phyloP scores from a whole-genome alignment of 2,329 filamentous ascomycete genomes.

The Pyrenochaeta sp. region DNA sequence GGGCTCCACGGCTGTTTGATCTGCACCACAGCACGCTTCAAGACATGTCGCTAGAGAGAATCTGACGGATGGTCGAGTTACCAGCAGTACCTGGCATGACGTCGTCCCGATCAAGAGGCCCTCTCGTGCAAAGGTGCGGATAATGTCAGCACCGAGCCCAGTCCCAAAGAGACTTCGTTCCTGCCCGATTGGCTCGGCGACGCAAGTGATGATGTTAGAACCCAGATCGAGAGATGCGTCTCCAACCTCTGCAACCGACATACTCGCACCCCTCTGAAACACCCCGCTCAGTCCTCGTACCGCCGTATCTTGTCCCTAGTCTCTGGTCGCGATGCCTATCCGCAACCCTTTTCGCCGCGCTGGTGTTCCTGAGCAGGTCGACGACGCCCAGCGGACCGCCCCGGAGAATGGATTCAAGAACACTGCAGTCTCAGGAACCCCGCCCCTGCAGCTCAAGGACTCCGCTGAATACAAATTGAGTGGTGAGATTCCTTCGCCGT shows the following conservation, averaged over 20 bases:
- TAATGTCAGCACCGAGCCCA: conserved; percentile 12
- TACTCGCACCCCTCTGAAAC: conserved; percentile 25
- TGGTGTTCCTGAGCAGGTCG: conserved; percentile 41
- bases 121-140: conserved; percentile 18
- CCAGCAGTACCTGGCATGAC: conserved; percentile 14
- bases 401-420: conserved; percentile 45
- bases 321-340: conserved; percentile 46
- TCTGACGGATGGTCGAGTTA: not conserved
- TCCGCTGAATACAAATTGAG: conserved; percentile 62
- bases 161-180: conserved; percentile 12
- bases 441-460: conserved; percentile 55
- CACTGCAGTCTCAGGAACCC: conserved; percentile 45
- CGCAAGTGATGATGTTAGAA: conserved; percentile 28
- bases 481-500: conserved; percentile 49
- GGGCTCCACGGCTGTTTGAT: conserved; percentile 20
- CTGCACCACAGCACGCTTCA: conserved; percentile 8
- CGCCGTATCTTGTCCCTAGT: conserved; percentile 21
- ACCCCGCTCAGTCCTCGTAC: conserved; percentile 24
- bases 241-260: conserved; percentile 19
- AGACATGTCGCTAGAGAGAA: conserved; percentile 3
- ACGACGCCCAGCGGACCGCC: conserved; percentile 42
- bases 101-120: conserved; percentile 6
- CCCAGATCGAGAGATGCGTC: conserved; percentile 10
- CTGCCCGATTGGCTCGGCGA: conserved; percentile 27
- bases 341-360: conserved; percentile 53